These are phyloP conservation scores for Leptoxyphium fumago DNA, from an alignment of 2,329 filamentous ascomycete genomes.

Conservation along the genomic window DNA sequence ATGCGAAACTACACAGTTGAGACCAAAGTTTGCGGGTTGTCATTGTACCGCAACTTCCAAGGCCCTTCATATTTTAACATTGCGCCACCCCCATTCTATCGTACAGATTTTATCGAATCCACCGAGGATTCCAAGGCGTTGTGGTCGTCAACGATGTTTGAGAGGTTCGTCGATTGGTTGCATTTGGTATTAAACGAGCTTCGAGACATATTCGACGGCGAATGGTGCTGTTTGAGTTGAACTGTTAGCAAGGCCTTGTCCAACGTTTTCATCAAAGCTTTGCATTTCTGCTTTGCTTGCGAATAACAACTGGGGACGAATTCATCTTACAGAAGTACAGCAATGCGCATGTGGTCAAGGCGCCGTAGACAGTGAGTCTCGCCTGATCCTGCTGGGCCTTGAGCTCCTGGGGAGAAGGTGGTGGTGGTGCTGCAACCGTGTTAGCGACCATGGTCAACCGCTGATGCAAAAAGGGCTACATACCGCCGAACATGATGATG, in stretches of 20 bases:
- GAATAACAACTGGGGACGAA: neutral
- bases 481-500: neutral
- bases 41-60: no score
- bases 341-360: slow-evolving; percentile 48
- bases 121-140: no score
- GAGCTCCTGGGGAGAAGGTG: slow-evolving; percentile 56
- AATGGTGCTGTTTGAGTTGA: slow-evolving; percentile 34
- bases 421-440: slow-evolving; percentile 45
- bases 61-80: no score
- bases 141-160: no score
- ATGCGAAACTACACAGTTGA: no score
- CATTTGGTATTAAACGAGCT: slow-evolving; percentile 24
- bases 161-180: no score
- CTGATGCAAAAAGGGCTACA: neutral
- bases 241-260: neutral
- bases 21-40: no score
- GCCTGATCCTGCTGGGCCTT: slow-evolving; percentile 52
- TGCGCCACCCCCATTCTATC: no score
- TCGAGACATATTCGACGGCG: slow-evolving; percentile 38
- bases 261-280: no score
- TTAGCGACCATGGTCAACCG: no score
- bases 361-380: slow-evolving; percentile 50
- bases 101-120: no score
- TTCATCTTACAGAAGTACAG: slow-evolving; percentile 59
- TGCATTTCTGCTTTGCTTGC: no score